Conservation (phyloP, 257 asterid genomes). For the Marsdenia floribunda region DNA sequence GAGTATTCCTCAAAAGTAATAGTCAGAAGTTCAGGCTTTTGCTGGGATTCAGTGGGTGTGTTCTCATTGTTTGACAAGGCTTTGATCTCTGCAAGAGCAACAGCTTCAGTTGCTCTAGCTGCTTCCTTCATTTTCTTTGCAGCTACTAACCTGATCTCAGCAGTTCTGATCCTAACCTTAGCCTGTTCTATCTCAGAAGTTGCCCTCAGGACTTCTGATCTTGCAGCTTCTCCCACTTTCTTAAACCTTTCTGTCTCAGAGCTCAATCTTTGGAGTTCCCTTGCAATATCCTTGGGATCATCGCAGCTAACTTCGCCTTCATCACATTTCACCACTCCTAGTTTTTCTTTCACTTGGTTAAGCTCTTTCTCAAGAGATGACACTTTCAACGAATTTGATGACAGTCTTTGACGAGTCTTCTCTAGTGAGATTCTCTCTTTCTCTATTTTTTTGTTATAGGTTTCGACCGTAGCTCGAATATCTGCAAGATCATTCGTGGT, state of each 20-base stretch:
- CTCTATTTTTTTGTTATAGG: slow-evolving; percentile 65
- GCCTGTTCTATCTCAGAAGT: slow-evolving; percentile 68
- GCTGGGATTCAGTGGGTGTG: slow-evolving; percentile 9
- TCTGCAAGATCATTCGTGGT: slow-evolving; percentile 71
- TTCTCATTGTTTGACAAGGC: slow-evolving; percentile 40
- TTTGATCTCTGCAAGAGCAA: slow-evolving; percentile 74
- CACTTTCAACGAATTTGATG: slow-evolving; percentile 46
- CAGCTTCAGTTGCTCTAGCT: slow-evolving; percentile 79
- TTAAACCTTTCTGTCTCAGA: slow-evolving; percentile 67
- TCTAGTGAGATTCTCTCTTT: slow-evolving; percentile 74
- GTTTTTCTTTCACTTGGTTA: slow-evolving; percentile 39
- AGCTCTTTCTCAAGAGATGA: slow-evolving; percentile 62
- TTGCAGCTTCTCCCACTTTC: slow-evolving; percentile 64
- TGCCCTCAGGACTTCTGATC: slow-evolving; percentile 47
- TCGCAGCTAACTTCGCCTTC: slow-evolving; percentile 18
- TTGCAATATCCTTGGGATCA: slow-evolving; percentile 39
- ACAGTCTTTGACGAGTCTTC: slow-evolving; percentile 68
- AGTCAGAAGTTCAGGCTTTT: slow-evolving; percentile 40
- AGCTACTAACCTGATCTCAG: slow-evolving; percentile 64
- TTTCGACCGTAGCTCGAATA: slow-evolving; percentile 66
- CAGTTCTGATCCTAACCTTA: slow-evolving; percentile 52
- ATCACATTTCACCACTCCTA: slow-evolving; percentile 29
- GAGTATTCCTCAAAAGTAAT: slow-evolving; percentile 69
- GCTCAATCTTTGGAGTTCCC: slow-evolving; percentile 60
- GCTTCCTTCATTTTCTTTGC: slow-evolving; percentile 92